phyloP scores from a whole-genome alignment of 345 rosid genomes.

The Eutrema japonicum region DNA sequence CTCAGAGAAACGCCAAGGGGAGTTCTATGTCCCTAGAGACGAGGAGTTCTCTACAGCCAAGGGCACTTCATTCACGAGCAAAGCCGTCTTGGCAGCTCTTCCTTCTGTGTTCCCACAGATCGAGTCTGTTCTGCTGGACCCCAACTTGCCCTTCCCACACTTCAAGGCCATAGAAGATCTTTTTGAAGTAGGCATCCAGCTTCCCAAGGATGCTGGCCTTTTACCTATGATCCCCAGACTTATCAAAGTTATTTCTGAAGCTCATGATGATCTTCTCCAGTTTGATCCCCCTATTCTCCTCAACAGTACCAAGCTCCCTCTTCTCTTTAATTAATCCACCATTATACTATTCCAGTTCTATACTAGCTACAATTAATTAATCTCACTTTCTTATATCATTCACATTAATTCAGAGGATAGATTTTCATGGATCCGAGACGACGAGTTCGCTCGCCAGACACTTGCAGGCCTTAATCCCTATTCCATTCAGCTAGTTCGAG shows the following conservation, averaged over 20 bases:
- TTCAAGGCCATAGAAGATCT: conserved; percentile 67
- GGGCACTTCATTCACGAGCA: conserved; percentile 57
- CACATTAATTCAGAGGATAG: conserved; percentile 56
- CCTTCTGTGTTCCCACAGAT: conserved; percentile 63
- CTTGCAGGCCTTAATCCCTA: conserved; percentile 83
- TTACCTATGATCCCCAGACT: conserved; percentile 59
- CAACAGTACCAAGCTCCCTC: conserved; percentile 41
- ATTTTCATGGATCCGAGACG: conserved; percentile 79
- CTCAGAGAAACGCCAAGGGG: conserved; percentile 51
- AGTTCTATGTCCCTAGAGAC: conserved; percentile 75
- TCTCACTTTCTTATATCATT: not conserved
- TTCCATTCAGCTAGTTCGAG: conserved; percentile 57
- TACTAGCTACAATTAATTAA: not conserved
- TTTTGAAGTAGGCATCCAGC: conserved; percentile 64
- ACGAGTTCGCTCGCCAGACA: conserved; percentile 75
- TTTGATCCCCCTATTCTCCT: conserved; percentile 61
- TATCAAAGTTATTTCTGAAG: conserved; percentile 50
- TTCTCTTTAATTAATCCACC: not conserved
- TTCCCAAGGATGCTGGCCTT: conserved; percentile 45
- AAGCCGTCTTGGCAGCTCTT: conserved; percentile 60
- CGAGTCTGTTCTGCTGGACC: conserved; percentile 50
- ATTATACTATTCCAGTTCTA: not conserved
- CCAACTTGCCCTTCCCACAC: conserved; percentile 58
- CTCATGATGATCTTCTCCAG: conserved; percentile 50
- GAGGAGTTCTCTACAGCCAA: conserved; percentile 69